Conservation (phyloP, 345 rosid species). For the Brassica juncea region DNA sequence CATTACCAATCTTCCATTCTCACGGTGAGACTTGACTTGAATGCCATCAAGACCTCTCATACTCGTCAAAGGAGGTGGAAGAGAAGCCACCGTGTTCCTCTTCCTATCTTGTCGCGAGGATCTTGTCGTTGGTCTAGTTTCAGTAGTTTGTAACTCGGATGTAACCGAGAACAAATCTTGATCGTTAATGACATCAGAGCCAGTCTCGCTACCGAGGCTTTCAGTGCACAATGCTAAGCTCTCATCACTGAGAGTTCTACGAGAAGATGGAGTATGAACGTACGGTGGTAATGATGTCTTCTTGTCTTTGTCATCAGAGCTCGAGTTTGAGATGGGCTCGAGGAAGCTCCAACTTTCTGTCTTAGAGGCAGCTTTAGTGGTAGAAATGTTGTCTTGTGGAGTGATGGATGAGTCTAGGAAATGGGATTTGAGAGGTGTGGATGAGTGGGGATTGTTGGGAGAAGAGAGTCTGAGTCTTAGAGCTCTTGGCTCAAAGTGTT, state of each 20-base stretch:
- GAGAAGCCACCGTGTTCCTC: conserved; percentile 45
- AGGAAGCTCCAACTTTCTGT: conserved; percentile 58
- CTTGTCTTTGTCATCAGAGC: conserved; percentile 33
- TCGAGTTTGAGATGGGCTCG: conserved; percentile 40
- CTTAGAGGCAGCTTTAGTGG: conserved; percentile 15
- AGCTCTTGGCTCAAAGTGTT: conserved; percentile 54
- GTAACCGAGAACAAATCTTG: conserved; percentile 42
- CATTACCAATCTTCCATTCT: conserved; percentile 70
- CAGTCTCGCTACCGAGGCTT: conserved; percentile 80
- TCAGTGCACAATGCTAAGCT: conserved; percentile 89
- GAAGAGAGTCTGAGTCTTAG: conserved; percentile 63
- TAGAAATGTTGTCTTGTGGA: conserved; percentile 21
- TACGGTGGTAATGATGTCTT: conserved; percentile 31
- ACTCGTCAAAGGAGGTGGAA: conserved; percentile 85
- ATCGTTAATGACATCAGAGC: conserved; percentile 51
- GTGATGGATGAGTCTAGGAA: conserved; percentile 35
- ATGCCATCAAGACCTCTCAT: conserved; percentile 55
- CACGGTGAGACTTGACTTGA: conserved; percentile 63
- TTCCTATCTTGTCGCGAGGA: conserved; percentile 16
- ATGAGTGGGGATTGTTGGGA: conserved; percentile 37
- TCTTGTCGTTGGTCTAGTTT: conserved; percentile 29
- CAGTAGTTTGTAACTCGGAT: conserved; percentile 39
- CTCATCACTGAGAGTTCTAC: conserved; percentile 54
- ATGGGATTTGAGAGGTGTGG: conserved; percentile 45
- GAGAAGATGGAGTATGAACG: conserved; percentile 49